Percentiles rank a stretch among this genome's conserved stretches.
phyloP scores from a whole-genome alignment of 495 filamentous ascomycete genomes.

The Penicillium flavigenum region DNA sequence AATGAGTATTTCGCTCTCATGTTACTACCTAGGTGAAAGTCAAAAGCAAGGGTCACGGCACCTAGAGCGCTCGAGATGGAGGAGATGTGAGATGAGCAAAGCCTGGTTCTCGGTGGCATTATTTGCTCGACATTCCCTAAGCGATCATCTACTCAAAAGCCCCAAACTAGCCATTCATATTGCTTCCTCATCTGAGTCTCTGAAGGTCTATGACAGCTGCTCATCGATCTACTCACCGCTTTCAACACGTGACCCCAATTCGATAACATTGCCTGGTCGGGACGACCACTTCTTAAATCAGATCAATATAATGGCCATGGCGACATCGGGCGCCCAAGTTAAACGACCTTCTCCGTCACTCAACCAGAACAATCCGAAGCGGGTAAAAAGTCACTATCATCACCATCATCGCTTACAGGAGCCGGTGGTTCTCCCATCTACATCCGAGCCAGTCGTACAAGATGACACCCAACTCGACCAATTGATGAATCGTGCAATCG shows the following conservation, averaged over 20 bases:
- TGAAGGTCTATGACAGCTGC: not conserved
- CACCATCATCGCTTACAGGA: constrained; percentile 48
- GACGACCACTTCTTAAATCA: not conserved
- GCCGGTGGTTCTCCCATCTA: constrained; percentile 28
- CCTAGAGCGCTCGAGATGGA: not conserved
- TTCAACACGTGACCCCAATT: constrained; percentile 3
- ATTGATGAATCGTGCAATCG: constrained; percentile 58
- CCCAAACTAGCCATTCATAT: not conserved
- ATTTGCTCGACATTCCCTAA: not conserved
- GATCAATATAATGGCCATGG: constrained; percentile 29
- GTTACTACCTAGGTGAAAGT: not conserved
- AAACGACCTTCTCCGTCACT: constrained; percentile 46
- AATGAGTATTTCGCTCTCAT: not conserved
- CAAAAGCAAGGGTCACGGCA: not conserved
- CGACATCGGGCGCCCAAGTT: constrained; percentile 32
- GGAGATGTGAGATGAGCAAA: not conserved
- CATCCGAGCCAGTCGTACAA: constrained; percentile 27
- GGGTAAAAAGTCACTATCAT: constrained; percentile 47
- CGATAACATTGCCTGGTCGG: not conserved
- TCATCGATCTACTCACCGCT: constrained; percentile 1
- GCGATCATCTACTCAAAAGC: not conserved
- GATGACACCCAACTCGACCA: constrained; percentile 49
- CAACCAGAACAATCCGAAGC: constrained; percentile 36
- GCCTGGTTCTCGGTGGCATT: not conserved
- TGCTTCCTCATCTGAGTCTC: not conserved